phyloP scores from a whole-genome alignment of 768 basidiomycete genomes.

The Termitomyces sp. region DNA sequence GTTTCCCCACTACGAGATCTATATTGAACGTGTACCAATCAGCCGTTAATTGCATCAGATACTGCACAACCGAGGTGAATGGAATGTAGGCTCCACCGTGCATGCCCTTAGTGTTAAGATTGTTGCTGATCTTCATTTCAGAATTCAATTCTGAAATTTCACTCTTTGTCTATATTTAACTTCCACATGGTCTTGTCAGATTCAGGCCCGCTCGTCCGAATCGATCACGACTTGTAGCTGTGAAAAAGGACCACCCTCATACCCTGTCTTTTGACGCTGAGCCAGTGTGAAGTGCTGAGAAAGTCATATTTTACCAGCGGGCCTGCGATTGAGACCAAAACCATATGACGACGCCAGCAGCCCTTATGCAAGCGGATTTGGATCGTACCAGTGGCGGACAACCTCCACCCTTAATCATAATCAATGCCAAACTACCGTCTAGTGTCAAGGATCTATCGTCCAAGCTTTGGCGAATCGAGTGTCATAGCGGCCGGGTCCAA shows the following conservation, averaged over 20 bases:
- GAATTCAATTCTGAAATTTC: neutral
- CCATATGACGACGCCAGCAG: neutral
- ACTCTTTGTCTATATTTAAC: neutral
- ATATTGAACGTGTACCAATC: neutral
- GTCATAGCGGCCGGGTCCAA: constrained; percentile 21
- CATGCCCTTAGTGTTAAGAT: neutral
- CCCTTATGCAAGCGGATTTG: neutral
- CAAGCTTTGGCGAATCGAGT: constrained; percentile 26
- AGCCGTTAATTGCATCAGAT: neutral
- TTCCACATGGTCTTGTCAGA: neutral
- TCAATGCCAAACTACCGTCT: constrained; percentile 25
- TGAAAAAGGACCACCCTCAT: neutral
- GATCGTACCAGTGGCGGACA: neutral
- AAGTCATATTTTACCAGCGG: neutral
- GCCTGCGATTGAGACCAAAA: neutral
- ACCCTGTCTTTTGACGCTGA: neutral
- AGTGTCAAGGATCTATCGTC: constrained; percentile 18
- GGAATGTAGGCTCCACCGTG: neutral
- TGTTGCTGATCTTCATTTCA: neutral
- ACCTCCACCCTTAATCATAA: constrained; percentile 7
- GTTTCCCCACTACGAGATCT: too few species aligned
- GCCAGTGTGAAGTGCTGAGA: neutral
- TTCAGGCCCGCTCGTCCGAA: neutral
- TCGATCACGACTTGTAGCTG: neutral
- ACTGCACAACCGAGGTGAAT: neutral